Conservation (phyloP, 148 eudicot species). For the Vaccinium darrowii region DNA sequence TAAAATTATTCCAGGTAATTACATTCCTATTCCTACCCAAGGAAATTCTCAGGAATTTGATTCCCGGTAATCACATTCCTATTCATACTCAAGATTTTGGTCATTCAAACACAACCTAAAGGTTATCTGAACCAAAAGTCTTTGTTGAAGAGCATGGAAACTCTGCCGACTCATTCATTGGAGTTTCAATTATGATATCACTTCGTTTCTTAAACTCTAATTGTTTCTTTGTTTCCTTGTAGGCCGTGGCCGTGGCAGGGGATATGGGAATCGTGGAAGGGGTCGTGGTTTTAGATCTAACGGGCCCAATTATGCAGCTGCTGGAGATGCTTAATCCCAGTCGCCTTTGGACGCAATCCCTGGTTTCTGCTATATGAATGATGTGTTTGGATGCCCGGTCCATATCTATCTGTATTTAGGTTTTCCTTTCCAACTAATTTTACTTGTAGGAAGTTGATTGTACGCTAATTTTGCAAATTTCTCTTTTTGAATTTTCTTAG, state of each 20-base stretch:
- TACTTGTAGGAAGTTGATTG: slow-evolving; percentile 38
- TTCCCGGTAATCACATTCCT: no score
- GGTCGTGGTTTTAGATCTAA: slow-evolving; percentile 65
- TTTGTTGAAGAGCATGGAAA: no score
- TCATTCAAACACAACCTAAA: no score
- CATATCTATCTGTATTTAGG: slow-evolving; percentile 32
- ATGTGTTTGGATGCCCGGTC: slow-evolving; percentile 48
- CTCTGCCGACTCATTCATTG: no score
- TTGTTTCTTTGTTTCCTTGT: slow-evolving; percentile 1
- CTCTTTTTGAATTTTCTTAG: slow-evolving; percentile 15
- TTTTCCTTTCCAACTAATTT: slow-evolving; percentile 26
- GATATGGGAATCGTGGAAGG: slow-evolving; percentile 55
- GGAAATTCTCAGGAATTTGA: no score
- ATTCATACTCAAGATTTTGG: no score
- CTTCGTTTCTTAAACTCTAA: background rate
- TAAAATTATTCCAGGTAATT: no score
- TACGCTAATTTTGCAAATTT: slow-evolving; percentile 36
- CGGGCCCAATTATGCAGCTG: slow-evolving; percentile 52
- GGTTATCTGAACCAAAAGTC: no score
- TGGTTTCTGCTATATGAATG: slow-evolving; percentile 30
- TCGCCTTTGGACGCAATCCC: slow-evolving; percentile 16
- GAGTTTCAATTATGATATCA: no score
- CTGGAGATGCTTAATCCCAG: slow-evolving; percentile 40
- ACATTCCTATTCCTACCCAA: no score
- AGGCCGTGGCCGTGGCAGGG: slow-evolving; percentile 86